Base-by-base conservation (phyloP, 2,329 filamentous ascomycete species). In the Pyricularia grisea region DNA sequence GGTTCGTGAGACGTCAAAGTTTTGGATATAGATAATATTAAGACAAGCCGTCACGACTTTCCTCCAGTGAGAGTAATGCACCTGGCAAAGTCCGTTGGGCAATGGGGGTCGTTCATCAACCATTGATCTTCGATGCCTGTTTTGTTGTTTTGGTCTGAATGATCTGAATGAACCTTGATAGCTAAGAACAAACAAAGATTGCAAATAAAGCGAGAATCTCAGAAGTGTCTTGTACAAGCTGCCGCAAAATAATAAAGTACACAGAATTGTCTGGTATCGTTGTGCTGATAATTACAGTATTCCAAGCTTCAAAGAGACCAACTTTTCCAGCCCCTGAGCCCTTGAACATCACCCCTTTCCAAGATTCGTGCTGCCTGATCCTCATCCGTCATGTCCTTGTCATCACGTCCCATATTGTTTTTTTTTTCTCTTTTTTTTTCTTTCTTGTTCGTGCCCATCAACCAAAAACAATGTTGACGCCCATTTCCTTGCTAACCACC, bases 381-480 rank as follows among this genome's bases (percentile, higher is more conserved):
- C 42, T 55, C 42, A 4, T n/a, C 17, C n/a, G 17, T 55, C 17
- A n/a, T 55, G 3, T n/a, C 20, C 20, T 55, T 55, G 10, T n/a
- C 42, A 55, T 55, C 42, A n/a, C 17, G 17, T n/a, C 42, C 36
- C 17, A 20, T 55, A n/a, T n/a, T n/a, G n/a, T n/a, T n/a, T n/a
- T n/a, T n/a, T n/a, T n/a, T n/a, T n/a, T n/a, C n/a, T 2, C n/a
- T 9, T 5, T 2, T 55, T 55, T n/a, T 6, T 20, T 42, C 20
- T 50, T 3, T 20, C 20, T 4, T n/a, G 7, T n/a, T 55, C 4
- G 20, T 55, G 17, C 20, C 65, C 65, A n/a, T 68, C 74, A 87
- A 23, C 86, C 86, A 79, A 88, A 87, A 33, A 88, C 85, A 73
- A 88, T 84, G 66, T 80, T 85, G 25, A 88, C 80, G 2, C 85